Base-by-base conservation (phyloP, 176 grass and related monocot species). In the Aegilops sharonensis region DNA sequence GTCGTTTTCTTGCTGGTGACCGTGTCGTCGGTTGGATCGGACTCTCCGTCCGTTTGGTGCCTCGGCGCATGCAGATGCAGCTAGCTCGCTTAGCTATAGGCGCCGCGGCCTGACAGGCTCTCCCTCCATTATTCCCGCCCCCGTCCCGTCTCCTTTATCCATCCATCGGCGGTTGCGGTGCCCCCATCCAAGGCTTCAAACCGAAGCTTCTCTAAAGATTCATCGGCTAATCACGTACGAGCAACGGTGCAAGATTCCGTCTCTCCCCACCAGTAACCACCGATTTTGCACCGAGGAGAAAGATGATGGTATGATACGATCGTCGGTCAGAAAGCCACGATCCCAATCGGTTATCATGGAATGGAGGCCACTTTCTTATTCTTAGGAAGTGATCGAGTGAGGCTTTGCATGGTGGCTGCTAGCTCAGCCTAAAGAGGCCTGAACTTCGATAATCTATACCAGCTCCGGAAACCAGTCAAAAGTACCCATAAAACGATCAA, bases 1-100 rank as follows among this genome's bases (percentile, higher is more conserved):
- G 71, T 50, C 64, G 65, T 76, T 82, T 81, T 83, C 78, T 72
- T 91, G 82, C 86, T 88, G 86, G 82, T 88, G 90, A 43, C 54
- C 31, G 70, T 91, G 68, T 71, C 76, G 24, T 56, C 85, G 83
- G 83, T 85, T 79, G 85, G 73, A 47, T 47, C 43, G 0, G 45
- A 20, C 87, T 17, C 64, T 3, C 24, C 35, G 34, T 4, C 34
- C 13, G 74, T 77, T 77, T 56, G 74, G 74, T 76, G 72, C 45
- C 6, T 17, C 11, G 3, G 12, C 6, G 17, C 42, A 59, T 59
- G 54, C 54, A 59, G 54, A 59, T 59, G 54, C 54, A 21, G 54
- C 54, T 57, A 59, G 54, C 54, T 8, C 2, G 18, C 54, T 21
- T 59, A 20, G 17, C 50, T 0, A 43, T 21, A 21, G 54, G 54